phyloP scores from a whole-genome alignment of 805 yeast genomes.

The Candida peoriensis region DNA sequence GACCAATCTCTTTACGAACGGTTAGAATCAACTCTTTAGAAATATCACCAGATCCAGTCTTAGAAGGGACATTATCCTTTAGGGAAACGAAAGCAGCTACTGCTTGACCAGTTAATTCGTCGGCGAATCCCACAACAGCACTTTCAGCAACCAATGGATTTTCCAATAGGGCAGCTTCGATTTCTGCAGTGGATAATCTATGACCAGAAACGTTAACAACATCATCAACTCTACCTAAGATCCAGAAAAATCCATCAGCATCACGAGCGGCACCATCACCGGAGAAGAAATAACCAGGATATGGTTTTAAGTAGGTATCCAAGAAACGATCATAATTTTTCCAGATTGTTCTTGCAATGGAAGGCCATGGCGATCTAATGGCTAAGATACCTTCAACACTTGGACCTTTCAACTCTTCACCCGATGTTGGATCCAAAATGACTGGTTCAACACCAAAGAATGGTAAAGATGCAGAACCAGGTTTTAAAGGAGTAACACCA shows the following conservation, averaged over 20 bases:
- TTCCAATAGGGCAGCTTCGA: slow-evolving; percentile 77
- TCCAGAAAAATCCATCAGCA: slow-evolving; percentile 80
- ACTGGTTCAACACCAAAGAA: slow-evolving; percentile 76
- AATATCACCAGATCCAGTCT: slow-evolving; percentile 28
- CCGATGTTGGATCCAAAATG: slow-evolving; percentile 70
- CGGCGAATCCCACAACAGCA: slow-evolving; percentile 81
- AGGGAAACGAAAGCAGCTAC: slow-evolving; percentile 78
- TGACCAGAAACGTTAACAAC: slow-evolving; percentile 87
- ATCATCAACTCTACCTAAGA: slow-evolving; percentile 82
- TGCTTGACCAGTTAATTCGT: slow-evolving; percentile 83
- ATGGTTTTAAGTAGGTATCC: slow-evolving; percentile 81
- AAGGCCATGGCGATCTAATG: slow-evolving; percentile 73
- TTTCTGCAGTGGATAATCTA: slow-evolving; percentile 83
- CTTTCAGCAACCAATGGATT: slow-evolving; percentile 67
- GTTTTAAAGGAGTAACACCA: slow-evolving; percentile 73
- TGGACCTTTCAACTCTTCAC: slow-evolving; percentile 61
- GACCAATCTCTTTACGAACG: slow-evolving; percentile 77
- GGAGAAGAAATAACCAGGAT: slow-evolving; percentile 77
- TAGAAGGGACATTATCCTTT: slow-evolving; percentile 37
- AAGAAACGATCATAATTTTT: slow-evolving; percentile 66
- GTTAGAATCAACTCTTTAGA: slow-evolving; percentile 62
- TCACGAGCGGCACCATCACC: slow-evolving; percentile 92
- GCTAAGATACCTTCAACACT: slow-evolving; percentile 81
- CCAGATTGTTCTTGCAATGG: slow-evolving; percentile 81
- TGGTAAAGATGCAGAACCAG: slow-evolving; percentile 83